Base-by-base conservation (phyloP, 1,284 basidiomycete species). In the Tylopilus sp. region DNA sequence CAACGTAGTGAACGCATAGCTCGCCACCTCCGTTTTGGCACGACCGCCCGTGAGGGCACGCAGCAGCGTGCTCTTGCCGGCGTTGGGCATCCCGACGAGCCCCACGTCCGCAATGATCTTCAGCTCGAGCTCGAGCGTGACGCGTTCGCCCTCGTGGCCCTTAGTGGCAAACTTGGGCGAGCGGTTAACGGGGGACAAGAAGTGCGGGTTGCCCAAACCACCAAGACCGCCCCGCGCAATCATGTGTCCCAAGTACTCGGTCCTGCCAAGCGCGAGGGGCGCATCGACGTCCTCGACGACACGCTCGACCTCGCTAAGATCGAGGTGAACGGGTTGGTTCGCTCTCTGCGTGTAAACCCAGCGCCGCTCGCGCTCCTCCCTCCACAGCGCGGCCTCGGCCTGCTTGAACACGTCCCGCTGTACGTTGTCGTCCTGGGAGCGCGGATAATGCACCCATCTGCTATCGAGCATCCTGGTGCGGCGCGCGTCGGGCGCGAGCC, bases 11-110 rank as follows among this genome's bases (percentile, higher is more conserved):
- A 98, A 98, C 2, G 90, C 86, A 68, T 97, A 97, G 7, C 84
- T 79, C 0, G 94, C 97, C 6, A 98, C 87, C 60, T 92, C 87
- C 2, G 90, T 92, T 60, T 84, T 85, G 11, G 89, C 88, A 15
- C 86, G 72, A 2, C 86, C 86, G 6, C 89, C 91, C 0, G 94
- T 97, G 16, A 99, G 72, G 0, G 93, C 91, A 12, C 92, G 85
- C 4, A 99, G 74, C 16, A 99, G 73, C 0, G 96, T 99, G 64
- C 87, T 89, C 70, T 92, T 90, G 25, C 89, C 87, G 0, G 92
- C 93, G 60, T 99, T 99, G 1, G 97, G 97, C 69, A 97, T 84
- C 0, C 96, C 97, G 4, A 99, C 95, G 11, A 99, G 74, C 0
- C 94, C 97, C 19, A 99, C 79, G 66, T 99, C 96, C 1, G 95